These are phyloP conservation scores for Podospora fimiseda DNA, from an alignment of 495 filamentous ascomycete species.

Conservation along the genomic window DNA sequence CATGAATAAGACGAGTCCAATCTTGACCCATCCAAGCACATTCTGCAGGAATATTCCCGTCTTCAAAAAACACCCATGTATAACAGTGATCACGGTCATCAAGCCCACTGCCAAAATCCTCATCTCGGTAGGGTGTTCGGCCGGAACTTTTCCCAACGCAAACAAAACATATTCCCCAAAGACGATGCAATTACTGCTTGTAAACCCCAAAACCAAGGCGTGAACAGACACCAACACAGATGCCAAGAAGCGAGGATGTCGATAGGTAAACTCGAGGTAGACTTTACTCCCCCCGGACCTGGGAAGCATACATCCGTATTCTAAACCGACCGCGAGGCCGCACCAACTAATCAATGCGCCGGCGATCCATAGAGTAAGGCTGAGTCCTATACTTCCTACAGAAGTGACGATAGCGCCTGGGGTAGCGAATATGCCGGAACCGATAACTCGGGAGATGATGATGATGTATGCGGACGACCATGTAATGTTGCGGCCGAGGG, in stretches of 20 bases:
- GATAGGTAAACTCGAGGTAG: constrained; percentile 73
- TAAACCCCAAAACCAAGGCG: constrained; percentile 64
- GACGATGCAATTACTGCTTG: constrained; percentile 62
- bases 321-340: constrained; percentile 55
- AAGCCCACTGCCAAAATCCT: constrained; percentile 56
- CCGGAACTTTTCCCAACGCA: constrained; percentile 38
- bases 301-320: constrained; percentile 69
- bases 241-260: constrained; percentile 59
- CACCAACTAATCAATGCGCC: constrained; percentile 56
- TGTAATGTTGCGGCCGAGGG: constrained; percentile 55
- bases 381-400: constrained; percentile 61
- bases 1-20: constrained; percentile 60
- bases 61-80: constrained; percentile 56
- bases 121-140: constrained; percentile 43
- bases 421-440: constrained; percentile 69
- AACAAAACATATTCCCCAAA: constrained; percentile 66
- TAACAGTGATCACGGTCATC: constrained; percentile 52
- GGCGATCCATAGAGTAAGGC: constrained; percentile 56
- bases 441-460: constrained; percentile 70
- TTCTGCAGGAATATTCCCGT: constrained; percentile 62
- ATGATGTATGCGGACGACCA: constrained; percentile 68
- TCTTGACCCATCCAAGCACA: constrained; percentile 59
- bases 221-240: constrained; percentile 62
- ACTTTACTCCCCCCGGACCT: constrained; percentile 58
- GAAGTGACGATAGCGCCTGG: constrained; percentile 62